Percentiles rank a stretch among this genome's conserved stretches.
phyloP scores from a whole-genome alignment of 768 basidiomycete species.

The Termitomyces eurrhizus region DNA sequence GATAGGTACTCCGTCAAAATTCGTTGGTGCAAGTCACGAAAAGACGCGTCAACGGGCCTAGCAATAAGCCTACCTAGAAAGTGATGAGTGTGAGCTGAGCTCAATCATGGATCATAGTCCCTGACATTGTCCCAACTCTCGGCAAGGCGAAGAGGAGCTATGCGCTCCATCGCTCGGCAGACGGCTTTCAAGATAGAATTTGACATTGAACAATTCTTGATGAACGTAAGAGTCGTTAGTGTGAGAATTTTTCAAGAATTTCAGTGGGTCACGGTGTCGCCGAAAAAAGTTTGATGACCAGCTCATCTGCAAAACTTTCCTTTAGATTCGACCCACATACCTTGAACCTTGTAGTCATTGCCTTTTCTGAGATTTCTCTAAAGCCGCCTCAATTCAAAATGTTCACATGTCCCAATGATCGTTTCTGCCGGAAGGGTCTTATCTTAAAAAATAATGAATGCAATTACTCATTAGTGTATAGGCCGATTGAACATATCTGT shows the following conservation, averaged over 20 bases:
- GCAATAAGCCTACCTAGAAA: conserved; percentile 65
- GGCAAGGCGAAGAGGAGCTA: conserved; percentile 83
- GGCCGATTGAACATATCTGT: neutral
- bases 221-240: neutral
- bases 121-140: conserved; percentile 95
- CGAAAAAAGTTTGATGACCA: neutral
- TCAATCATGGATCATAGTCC: conserved; percentile 9
- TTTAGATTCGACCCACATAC: neutral
- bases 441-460: neutral
- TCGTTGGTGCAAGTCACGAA: neutral
- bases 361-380: neutral
- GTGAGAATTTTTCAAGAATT: neutral
- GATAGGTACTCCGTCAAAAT: conserved; percentile 4
- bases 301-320: neutral
- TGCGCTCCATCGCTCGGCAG: conserved; percentile 70
- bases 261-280: neutral
- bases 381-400: neutral
- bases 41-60: conserved; percentile 44
- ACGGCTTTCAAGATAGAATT: conserved; percentile 45
- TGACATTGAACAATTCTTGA: conserved; percentile 21
- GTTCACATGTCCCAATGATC: neutral
- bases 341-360: neutral
- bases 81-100: conserved; percentile 9
- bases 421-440: neutral
- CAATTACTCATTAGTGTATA: neutral